Evolutionary conservation across 2,329 filamentous ascomycete genomes (phyloP), one percentile per base, ranked within the genome.

Genomic region (Aspergillus pseudoviridinutans): DNA sequence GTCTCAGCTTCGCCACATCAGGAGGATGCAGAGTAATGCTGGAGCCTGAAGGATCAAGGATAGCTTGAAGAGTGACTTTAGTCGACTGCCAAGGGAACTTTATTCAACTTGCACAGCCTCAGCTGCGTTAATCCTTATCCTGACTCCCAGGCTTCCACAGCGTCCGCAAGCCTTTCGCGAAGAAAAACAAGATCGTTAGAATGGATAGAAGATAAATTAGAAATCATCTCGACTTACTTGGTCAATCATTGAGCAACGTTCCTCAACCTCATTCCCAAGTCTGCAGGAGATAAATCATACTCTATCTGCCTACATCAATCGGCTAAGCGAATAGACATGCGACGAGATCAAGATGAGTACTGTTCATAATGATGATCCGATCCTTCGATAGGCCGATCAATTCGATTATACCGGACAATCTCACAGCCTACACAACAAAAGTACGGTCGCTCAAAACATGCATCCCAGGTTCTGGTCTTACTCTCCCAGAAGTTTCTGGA

Each of bases 401-500:
- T 38, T 2, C 14, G 4, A 17, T 38, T 17, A 35, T 6, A 14
- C 14, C 32, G 5, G 5, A 38, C 32, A 17, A 17, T 5, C 0
- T 32, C 12, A 14, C 14, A 38, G 32, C 14, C 42, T 46, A 46
- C 1, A 46, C 42, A 20, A 56, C 50, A 54, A 57, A 59, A 24
- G 46, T 52, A 53, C 3, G 57, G 20, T 32, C 25, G 38, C 7
- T 54, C 29, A 29, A 59, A 57, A 20, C 57, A 57, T 1, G 32
- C 54, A 20, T 59, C 51, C 57, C 57, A 59, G 1, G 22, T 35
- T 22, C 24, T 28, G 9, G 25, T 41, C 14, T 51, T 51, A 5
- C 54, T 54, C 12, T 17, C n/a, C 57, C 54, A 59, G 20, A 57
- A 54, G 2, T n/a, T 24, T 17, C 47, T n/a, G 7, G 57, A 47